phyloP scores from a whole-genome alignment of 129 eudicot genomes.

The Pittosporum tobira region DNA sequence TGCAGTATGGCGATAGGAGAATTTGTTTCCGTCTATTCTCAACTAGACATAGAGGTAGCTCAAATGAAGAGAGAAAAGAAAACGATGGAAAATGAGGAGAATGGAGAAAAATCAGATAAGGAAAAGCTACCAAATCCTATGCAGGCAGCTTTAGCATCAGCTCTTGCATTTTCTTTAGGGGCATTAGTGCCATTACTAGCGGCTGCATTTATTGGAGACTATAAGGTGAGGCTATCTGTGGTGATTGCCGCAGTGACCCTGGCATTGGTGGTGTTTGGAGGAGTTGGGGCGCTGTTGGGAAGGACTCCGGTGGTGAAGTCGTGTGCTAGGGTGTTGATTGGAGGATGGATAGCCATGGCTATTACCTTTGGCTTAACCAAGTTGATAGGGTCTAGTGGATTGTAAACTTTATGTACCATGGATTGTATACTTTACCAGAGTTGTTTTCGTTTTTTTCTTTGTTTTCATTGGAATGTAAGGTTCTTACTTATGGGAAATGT shows the following conservation, averaged over 20 bases:
- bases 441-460: background rate
- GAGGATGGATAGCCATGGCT: conserved; percentile 31
- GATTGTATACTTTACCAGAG: background rate
- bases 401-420: no score
- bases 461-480: background rate
- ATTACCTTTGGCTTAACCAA: conserved; percentile 23
- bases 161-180: conserved; percentile 25
- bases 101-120: background rate
- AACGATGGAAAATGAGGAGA: background rate
- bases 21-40: conserved; percentile 32
- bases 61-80: conserved; percentile 23
- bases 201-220: conserved; percentile 16
- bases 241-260: conserved; percentile 21
- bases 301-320: conserved; percentile 10
- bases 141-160: conserved; percentile 29
- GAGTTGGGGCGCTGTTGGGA: conserved; percentile 19
- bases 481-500: background rate
- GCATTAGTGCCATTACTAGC: conserved; percentile 28
- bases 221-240: conserved; percentile 16
- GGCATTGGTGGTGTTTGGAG: conserved; percentile 25
- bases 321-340: conserved; percentile 21
- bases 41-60: conserved; percentile 24
- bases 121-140: conserved; percentile 18
- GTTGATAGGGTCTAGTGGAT: conserved; percentile 13
- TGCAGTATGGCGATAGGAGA: conserved; percentile 45